Evolutionary conservation across 495 filamentous ascomycete species (phyloP), one percentile per base, ranked within the genome.

Genomic region (Darksidea phi): DNA sequence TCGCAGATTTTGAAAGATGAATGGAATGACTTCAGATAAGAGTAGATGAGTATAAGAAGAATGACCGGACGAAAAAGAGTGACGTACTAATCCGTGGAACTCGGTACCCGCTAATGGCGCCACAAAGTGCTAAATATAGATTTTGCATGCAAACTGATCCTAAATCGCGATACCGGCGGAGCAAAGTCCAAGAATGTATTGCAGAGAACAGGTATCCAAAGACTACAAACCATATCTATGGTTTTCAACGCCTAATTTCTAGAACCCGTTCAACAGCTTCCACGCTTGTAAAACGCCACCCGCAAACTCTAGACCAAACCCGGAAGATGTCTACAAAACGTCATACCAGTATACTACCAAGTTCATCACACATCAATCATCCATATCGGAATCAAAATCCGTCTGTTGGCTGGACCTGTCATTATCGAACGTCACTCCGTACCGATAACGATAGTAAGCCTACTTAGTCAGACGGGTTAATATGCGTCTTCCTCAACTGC

Each of bases 391-490:
- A 12, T 49, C 17, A 18, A 49, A 50, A 24, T 57, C 25, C 1
- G 43, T 38, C 23, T 26, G 11, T 21, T 47, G 24, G 34, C 37
- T 45, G 5, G 10, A 18, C 45, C 15, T 26, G 17, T 49, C 41
- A 28, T 50, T 38, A 17, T 61, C 41, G 1, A 12, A 34, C 43
- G 13, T 28, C 11, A n/a, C 25, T 1, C 42, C 50, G 32, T 23
- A 32, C 24, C 43, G 51, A 25, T n/a, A 41, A 18, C 24, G 37
- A 36, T 17, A 13, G 12, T 10, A 6, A n/a, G 11, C 32, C 47
- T 25, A 46, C 38, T 52, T 28, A 63, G 32, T 66, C 63, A 28
- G 51, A 50, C 12, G 64, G 64, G 32, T 67, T 62, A 60, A 67
- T 61, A 60, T 63, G 60, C 10, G 59, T 60, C 24, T 57, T 63